These are phyloP conservation scores for Coelastrella sp. DNA, from an alignment of 139 green algal genomes.

Conservation along the genomic window DNA sequence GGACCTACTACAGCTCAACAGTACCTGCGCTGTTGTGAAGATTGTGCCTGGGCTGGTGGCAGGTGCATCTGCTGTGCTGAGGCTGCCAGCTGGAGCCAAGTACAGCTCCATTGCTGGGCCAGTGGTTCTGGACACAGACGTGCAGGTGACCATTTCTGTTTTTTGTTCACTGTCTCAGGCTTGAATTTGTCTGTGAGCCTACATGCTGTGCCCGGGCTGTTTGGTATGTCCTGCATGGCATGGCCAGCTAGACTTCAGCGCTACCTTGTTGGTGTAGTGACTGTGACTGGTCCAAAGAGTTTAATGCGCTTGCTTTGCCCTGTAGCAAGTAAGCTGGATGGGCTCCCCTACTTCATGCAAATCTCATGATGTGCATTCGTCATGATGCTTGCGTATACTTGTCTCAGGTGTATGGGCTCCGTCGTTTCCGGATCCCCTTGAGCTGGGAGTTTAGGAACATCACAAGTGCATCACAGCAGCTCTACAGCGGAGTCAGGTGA, in stretches of 20 bases:
- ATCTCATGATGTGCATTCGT: no score
- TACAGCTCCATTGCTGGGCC: conserved; percentile 57
- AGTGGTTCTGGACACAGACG: background rate
- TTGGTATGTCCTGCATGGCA: no score
- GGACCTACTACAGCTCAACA: background rate
- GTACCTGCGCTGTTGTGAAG: conserved; percentile 49
- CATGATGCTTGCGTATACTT: no score
- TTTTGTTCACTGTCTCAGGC: background rate
- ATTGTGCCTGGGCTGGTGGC: conserved; percentile 35
- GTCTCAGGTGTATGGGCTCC: conserved; percentile 41
- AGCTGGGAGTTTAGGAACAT: conserved; percentile 17
- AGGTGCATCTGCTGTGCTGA: conserved; percentile 26
- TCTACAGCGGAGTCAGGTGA: conserved; percentile 36
- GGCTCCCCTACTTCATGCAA: background rate
- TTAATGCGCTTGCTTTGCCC: background rate
- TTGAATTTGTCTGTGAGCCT: background rate
- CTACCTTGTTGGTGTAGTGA: no score
- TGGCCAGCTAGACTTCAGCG: no score
- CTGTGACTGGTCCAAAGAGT: no score
- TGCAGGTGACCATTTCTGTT: background rate
- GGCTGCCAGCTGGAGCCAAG: conserved; percentile 42
- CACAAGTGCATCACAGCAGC: background rate
- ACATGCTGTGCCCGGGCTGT: no score
- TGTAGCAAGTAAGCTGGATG: background rate
- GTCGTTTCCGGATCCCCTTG: conserved; percentile 40